phyloP scores from a whole-genome alignment of 768 basidiomycete species.

The Mycena albidolilacea region DNA sequence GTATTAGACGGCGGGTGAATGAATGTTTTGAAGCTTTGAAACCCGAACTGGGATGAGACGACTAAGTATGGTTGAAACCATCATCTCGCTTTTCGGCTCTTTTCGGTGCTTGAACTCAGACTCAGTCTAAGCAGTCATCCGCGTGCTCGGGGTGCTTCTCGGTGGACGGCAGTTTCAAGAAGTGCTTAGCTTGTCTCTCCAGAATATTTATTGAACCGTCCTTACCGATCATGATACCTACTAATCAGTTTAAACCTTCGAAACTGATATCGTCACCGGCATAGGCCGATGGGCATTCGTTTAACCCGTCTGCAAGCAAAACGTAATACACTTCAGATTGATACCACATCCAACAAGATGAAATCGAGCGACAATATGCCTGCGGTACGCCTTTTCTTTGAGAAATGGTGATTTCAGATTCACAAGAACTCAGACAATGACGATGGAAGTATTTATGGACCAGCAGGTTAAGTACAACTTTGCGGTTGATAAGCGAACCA shows the following conservation, averaged over 20 bases:
- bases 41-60: too few relatives aligned
- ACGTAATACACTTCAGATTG: background rate
- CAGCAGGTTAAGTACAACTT: slow-evolving; percentile 28
- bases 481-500: background rate
- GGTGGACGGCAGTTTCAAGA: too few relatives aligned
- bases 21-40: too few relatives aligned
- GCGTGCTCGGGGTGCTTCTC: too few relatives aligned
- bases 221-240: background rate
- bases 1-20: too few relatives aligned
- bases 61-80: too few relatives aligned
- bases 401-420: background rate
- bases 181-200: background rate
- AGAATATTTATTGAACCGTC: background rate
- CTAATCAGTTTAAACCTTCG: slow-evolving; percentile 24
- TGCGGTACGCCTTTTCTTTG: background rate
- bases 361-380: background rate
- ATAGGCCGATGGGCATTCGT: slow-evolving; percentile 16
- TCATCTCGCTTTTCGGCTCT: too few relatives aligned
- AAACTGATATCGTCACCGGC: slow-evolving; percentile 29
- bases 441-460: slow-evolving; percentile 27
- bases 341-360: background rate
- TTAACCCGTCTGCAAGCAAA: background rate
- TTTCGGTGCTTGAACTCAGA: too few relatives aligned
- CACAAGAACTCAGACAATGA: background rate
- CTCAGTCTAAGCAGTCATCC: too few relatives aligned